Evolutionary conservation across 2,329 filamentous ascomycete genomes (phyloP).

Genomic region (Colletotrichum kahawae): DNA sequence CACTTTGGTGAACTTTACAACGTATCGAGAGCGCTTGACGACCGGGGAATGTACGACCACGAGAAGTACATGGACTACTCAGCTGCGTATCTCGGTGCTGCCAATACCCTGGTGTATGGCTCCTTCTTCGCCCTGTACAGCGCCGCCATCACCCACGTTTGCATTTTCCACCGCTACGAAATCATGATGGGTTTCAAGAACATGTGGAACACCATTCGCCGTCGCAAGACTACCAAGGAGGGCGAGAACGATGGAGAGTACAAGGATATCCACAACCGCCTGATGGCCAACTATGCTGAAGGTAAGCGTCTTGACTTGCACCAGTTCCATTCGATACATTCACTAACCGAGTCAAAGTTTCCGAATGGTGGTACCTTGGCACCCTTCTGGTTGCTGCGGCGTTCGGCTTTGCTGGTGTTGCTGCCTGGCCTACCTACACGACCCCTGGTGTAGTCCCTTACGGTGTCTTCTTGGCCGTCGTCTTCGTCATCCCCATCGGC

Average conservation of each 20-base stretch:
- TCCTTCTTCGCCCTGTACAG: constrained; percentile 33
- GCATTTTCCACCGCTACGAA: constrained; percentile 35
- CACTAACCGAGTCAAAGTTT: constrained; percentile 26
- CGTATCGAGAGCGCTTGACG: constrained; percentile 37
- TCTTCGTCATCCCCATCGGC: constrained; percentile 51
- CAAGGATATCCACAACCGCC: constrained; percentile 35
- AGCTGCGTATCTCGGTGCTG: constrained; percentile 26
- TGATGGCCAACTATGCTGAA: constrained; percentile 36
- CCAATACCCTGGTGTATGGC: constrained; percentile 34
- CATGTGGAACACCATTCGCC: constrained; percentile 26
- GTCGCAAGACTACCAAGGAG: constrained; percentile 32
- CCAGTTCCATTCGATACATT: too few relatives aligned
- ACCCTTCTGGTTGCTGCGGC: constrained; percentile 37
- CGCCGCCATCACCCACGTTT: constrained; percentile 32
- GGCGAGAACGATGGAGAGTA: constrained; percentile 41
- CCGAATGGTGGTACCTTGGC: constrained; percentile 48
- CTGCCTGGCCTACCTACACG: constrained; percentile 46
- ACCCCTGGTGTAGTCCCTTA: constrained; percentile 45
- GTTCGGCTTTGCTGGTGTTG: constrained; percentile 40
- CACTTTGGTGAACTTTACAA: constrained; percentile 44
- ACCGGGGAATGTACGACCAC: constrained; percentile 38
- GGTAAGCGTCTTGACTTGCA: neutral
- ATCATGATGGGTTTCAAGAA: constrained; percentile 30
- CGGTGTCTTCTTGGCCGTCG: constrained; percentile 42
- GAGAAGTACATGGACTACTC: constrained; percentile 38